Evolutionary conservation across 208 protist species (phyloP).

Genomic region (Trichomonas vaginalis): DNA sequence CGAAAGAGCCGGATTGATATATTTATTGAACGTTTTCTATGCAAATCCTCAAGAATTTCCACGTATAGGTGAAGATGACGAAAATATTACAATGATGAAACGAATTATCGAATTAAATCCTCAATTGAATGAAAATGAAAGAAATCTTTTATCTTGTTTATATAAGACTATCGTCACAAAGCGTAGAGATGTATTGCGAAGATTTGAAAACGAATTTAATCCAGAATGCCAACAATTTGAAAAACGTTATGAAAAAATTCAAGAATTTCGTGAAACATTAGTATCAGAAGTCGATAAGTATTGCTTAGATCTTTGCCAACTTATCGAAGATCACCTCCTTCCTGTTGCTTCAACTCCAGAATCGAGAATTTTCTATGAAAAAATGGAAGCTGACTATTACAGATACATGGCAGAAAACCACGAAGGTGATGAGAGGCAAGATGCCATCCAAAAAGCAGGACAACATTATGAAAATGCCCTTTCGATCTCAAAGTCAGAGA

Average conservation of each 20-base stretch:
- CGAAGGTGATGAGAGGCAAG: neutral
- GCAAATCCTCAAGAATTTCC: neutral
- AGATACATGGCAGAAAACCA: neutral
- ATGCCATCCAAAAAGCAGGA: slow-evolving; percentile 28
- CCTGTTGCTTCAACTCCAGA: neutral
- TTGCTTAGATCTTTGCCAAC: neutral
- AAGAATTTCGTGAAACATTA: neutral
- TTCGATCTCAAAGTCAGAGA: neutral
- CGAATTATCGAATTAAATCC: neutral
- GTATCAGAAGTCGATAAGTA: neutral
- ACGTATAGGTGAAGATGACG: neutral
- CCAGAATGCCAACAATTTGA: neutral
- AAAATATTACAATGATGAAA: neutral
- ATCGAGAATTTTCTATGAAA: neutral
- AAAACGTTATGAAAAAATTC: neutral
- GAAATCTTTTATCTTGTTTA: neutral
- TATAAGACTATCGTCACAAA: neutral
- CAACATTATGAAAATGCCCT: slow-evolving; percentile 30
- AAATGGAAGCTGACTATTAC: slow-evolving; percentile 12
- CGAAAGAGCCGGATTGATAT: neutral
- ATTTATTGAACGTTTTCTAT: neutral
- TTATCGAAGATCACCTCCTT: neutral
- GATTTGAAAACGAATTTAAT: neutral
- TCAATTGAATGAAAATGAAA: neutral
- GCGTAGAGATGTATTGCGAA: neutral